phyloP scores from a whole-genome alignment of 2,329 filamentous ascomycete genomes.

The Didymella sp. region DNA sequence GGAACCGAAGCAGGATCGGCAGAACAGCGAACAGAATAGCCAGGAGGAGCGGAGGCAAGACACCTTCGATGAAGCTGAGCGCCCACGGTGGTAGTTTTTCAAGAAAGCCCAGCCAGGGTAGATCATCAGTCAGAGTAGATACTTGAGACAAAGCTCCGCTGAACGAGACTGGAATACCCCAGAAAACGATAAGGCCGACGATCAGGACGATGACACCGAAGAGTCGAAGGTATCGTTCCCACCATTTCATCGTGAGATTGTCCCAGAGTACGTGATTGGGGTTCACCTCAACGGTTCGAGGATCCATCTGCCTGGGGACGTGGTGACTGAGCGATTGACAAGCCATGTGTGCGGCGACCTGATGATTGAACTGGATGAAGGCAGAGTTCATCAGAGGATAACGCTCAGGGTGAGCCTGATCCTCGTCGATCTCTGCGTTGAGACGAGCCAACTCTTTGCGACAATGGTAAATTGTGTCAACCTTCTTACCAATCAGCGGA shows the following conservation, averaged over 20 bases:
- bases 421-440: slow-evolving; percentile 89
- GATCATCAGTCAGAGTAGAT: slow-evolving; percentile 68
- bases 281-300: slow-evolving; percentile 89
- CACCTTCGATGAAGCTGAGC: slow-evolving; percentile 78
- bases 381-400: slow-evolving; percentile 95
- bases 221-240: slow-evolving; percentile 81
- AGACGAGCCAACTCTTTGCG: slow-evolving; percentile 84
- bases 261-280: slow-evolving; percentile 95
- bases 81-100: slow-evolving; percentile 65
- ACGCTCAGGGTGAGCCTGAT: slow-evolving; percentile 83
- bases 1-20: slow-evolving; percentile 76
- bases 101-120: slow-evolving; percentile 76
- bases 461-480: slow-evolving; percentile 93
- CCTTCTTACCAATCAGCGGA: slow-evolving; percentile 84
- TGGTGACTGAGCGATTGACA: slow-evolving; percentile 93
- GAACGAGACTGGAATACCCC: slow-evolving; percentile 89
- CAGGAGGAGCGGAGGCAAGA: slow-evolving; percentile 80
- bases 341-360: slow-evolving; percentile 97
- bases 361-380: slow-evolving; percentile 98
- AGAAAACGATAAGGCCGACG: slow-evolving; percentile 79
- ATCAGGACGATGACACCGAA: slow-evolving; percentile 70
- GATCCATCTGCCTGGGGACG: slow-evolving; percentile 90
- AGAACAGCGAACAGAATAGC: slow-evolving; percentile 80
- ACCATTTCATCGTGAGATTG: slow-evolving; percentile 96
- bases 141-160: slow-evolving; percentile 84